A percentile compares a stretch with the other conserved stretches of the same genome.
Evolutionary conservation across 371 early-diverging fungal genomes (phyloP).

Genomic region (Mucor plumbeus): DNA sequence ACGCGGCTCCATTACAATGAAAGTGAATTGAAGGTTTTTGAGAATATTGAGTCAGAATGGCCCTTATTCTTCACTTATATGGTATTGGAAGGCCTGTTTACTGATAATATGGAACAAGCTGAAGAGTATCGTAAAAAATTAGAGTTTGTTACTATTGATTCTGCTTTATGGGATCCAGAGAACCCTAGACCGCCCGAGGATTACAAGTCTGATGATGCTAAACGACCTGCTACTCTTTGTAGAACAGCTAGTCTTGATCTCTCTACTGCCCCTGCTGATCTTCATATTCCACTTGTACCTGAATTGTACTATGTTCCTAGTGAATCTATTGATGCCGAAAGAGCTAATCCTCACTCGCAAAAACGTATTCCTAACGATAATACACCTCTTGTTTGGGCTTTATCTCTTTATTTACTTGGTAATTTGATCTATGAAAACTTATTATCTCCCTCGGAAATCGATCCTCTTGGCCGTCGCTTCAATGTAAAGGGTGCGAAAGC

Average conservation of each 20-base stretch:
- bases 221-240: constrained; percentile 17
- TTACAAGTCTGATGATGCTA: constrained; percentile 29
- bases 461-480: constrained; percentile 85
- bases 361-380: constrained; percentile 87
- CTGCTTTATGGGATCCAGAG: constrained; percentile 55
- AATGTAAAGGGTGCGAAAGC: constrained; percentile 48
- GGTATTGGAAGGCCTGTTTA: constrained; percentile 84
- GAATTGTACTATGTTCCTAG: constrained; percentile 86
- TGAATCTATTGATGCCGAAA: constrained; percentile 78
- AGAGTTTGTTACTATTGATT: constrained; percentile 75
- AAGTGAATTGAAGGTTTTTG: constrained; percentile 86
- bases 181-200: constrained; percentile 36
- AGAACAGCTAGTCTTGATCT: constrained; percentile 29
- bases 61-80: constrained; percentile 91
- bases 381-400: constrained; percentile 91
- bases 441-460: constrained; percentile 80
- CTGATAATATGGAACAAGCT: constrained; percentile 69
- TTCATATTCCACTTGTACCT: constrained; percentile 64
- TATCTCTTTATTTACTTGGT: constrained; percentile 83
- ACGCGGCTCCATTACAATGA: constrained; percentile 83
- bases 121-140: constrained; percentile 74
- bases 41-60: constrained; percentile 91
- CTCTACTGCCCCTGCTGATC: constrained; percentile 20
- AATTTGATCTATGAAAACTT: constrained; percentile 79
- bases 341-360: constrained; percentile 74